Percentiles rank a stretch among this genome's conserved stretches.
Conservation (phyloP, 2,329 filamentous ascomycete species). For the Neonectria faginata region DNA sequence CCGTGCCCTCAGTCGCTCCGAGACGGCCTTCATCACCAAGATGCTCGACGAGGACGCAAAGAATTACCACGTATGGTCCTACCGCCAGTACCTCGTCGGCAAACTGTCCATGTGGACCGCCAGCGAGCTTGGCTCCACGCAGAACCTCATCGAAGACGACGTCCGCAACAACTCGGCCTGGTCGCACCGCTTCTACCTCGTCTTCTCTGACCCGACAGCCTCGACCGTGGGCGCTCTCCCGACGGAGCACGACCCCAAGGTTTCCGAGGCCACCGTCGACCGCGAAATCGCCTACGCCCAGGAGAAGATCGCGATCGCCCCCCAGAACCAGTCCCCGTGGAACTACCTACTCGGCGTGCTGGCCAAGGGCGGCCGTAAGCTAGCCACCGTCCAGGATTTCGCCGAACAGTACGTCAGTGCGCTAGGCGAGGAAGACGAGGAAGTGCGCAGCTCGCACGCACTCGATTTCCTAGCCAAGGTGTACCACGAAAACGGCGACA, state of each 20-base stretch:
- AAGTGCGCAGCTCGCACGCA: constrained; percentile 72
- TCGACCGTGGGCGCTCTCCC: constrained; percentile 61
- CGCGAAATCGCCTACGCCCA: constrained; percentile 81
- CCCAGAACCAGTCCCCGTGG: constrained; percentile 96
- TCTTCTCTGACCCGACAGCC: constrained; percentile 73
- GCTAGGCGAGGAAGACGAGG: constrained; percentile 60
- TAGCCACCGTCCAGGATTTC: constrained; percentile 61
- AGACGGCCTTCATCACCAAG: constrained; percentile 78
- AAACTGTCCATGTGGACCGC: constrained; percentile 78
- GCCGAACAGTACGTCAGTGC: constrained; percentile 63
- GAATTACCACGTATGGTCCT: constrained; percentile 99
- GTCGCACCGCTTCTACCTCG: constrained; percentile 96
- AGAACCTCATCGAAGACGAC: constrained; percentile 80
- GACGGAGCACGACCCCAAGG: constrained; percentile 64
- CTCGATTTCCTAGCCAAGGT: constrained; percentile 80
- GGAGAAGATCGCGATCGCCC: constrained; percentile 79
- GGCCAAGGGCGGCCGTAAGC: constrained; percentile 69
- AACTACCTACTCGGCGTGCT: constrained; percentile 87
- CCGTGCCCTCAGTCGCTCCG: constrained; percentile 70
- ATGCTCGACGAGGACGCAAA: constrained; percentile 92
- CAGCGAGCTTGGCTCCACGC: constrained; percentile 77
- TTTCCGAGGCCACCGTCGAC: constrained; percentile 74
- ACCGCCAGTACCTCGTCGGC: constrained; percentile 78
- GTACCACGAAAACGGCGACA: constrained; percentile 67
- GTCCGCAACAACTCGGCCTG: constrained; percentile 97